Evolutionary conservation across 768 basidiomycete species (phyloP).

Genomic region (Trametes cinnabarina): DNA sequence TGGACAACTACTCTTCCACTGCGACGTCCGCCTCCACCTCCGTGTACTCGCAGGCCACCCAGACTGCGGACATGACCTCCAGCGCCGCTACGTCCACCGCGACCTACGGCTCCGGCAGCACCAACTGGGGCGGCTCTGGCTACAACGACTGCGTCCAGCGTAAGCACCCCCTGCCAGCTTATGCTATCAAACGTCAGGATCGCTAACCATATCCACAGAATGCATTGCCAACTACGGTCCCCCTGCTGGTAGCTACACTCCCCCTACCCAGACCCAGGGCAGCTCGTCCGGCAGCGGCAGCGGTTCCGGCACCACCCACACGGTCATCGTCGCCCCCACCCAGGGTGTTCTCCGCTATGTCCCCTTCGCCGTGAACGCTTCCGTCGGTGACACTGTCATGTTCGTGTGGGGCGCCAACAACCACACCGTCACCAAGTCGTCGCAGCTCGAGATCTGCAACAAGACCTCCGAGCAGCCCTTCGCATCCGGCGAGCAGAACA

Average conservation of each 20-base stretch:
- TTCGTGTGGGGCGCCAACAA: conserved; percentile 78
- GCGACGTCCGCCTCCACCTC: neutral
- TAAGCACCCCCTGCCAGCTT: conserved; percentile 34
- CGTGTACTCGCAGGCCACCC: conserved; percentile 2
- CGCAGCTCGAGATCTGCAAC: conserved; percentile 69
- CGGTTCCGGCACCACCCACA: conserved; percentile 56
- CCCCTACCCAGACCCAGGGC: conserved; percentile 21
- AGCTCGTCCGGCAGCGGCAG: conserved; percentile 22
- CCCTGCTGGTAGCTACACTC: conserved; percentile 30
- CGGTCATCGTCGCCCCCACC: conserved; percentile 74
- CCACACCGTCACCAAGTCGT: conserved; percentile 83
- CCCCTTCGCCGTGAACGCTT: conserved; percentile 73
- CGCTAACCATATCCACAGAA: conserved; percentile 39
- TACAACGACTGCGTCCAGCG: conserved; percentile 72
- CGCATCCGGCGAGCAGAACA: conserved; percentile 62
- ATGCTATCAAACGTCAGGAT: neutral
- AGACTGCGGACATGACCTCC: neutral
- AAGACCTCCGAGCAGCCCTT: conserved; percentile 58
- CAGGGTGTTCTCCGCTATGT: conserved; percentile 75
- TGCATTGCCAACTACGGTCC: conserved; percentile 61
- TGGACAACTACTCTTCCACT: neutral
- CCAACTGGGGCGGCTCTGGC: conserved; percentile 52
- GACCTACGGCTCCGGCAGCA: conserved; percentile 61
- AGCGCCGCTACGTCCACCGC: conserved; percentile 2
- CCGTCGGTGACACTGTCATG: conserved; percentile 71